Evolutionary conservation across 106 monocot genomes (phyloP).

Genomic region (Iris macrosiphon): DNA sequence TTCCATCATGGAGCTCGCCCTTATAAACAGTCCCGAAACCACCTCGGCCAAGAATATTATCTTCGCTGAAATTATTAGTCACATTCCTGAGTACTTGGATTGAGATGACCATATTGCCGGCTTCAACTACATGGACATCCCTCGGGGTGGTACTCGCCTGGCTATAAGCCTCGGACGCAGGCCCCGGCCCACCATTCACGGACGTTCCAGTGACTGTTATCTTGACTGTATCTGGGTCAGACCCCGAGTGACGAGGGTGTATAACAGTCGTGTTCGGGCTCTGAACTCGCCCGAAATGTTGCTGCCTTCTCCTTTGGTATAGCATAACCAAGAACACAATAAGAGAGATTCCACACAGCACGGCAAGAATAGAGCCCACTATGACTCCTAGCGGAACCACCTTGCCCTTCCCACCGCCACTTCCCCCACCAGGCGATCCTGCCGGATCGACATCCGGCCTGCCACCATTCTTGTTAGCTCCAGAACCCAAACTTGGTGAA

Average conservation of each 20-base stretch:
- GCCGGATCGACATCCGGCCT: not conserved
- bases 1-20: conserved; percentile 23
- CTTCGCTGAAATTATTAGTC: conserved; percentile 15
- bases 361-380: conserved; percentile 25
- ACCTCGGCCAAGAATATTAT: conserved; percentile 4
- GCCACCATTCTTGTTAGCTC: not conserved
- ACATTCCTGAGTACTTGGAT: conserved; percentile 29
- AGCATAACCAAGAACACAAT: conserved; percentile 22
- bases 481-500: not conserved
- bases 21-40: conserved; percentile 11
- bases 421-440: not conserved
- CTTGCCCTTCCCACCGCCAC: conserved; percentile 1
- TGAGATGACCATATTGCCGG: conserved; percentile 24
- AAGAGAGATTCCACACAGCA: conserved; percentile 12
- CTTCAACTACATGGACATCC: conserved; percentile 25
- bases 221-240: conserved; percentile 41
- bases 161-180: conserved; percentile 20
- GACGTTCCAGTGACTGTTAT: conserved; percentile 34
- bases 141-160: conserved; percentile 7
- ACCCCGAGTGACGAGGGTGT: conserved; percentile 32
- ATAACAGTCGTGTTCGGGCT: conserved; percentile 47
- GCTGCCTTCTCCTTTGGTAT: conserved; percentile 27
- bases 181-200: conserved; percentile 11
- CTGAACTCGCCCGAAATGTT: conserved; percentile 24
- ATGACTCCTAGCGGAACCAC: conserved; percentile 20